Conservation (phyloP, 2,329 filamentous ascomycete species). For the Neonectria hederae region DNA sequence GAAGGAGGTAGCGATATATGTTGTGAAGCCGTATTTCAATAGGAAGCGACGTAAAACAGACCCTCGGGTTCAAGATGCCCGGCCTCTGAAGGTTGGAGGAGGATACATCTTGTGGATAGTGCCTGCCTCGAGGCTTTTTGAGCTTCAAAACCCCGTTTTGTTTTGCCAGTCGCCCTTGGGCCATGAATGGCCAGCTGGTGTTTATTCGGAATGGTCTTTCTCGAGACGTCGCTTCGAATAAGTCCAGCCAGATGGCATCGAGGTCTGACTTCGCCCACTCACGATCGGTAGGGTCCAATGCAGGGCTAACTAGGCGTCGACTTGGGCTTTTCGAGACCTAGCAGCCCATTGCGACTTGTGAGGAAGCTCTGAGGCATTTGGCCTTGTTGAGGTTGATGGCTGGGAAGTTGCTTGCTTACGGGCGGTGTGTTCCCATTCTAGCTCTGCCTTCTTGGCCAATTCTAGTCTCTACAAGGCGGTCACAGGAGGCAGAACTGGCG, state of each 20-base stretch:
- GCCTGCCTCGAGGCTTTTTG: background rate
- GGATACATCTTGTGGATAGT: background rate
- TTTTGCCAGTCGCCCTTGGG: background rate
- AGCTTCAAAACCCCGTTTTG: constrained; percentile 2
- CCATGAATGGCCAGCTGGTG: background rate
- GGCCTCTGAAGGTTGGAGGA: background rate
- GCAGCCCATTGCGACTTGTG: background rate
- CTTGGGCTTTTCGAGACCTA: background rate
- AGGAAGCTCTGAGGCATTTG: constrained; percentile 8
- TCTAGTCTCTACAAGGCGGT: too few relatives aligned
- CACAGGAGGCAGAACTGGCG: too few relatives aligned
- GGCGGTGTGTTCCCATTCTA: too few relatives aligned
- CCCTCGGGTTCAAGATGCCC: too few relatives aligned
- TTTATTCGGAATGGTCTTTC: background rate
- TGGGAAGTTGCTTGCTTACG: background rate
- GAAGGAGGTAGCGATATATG: constrained; percentile 25
- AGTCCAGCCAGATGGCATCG: constrained; percentile 4
- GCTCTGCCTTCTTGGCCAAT: too few relatives aligned
- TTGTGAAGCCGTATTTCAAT: constrained; percentile 21
- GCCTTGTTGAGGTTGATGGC: background rate
- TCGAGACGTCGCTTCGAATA: background rate
- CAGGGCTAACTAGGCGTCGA: background rate
- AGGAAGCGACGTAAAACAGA: constrained; percentile 9
- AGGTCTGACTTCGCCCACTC: constrained; percentile 17
- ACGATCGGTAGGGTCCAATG: background rate